These are phyloP conservation scores for Casuarina glauca DNA, from an alignment of 306 rosid genomes.

Conservation along the genomic window DNA sequence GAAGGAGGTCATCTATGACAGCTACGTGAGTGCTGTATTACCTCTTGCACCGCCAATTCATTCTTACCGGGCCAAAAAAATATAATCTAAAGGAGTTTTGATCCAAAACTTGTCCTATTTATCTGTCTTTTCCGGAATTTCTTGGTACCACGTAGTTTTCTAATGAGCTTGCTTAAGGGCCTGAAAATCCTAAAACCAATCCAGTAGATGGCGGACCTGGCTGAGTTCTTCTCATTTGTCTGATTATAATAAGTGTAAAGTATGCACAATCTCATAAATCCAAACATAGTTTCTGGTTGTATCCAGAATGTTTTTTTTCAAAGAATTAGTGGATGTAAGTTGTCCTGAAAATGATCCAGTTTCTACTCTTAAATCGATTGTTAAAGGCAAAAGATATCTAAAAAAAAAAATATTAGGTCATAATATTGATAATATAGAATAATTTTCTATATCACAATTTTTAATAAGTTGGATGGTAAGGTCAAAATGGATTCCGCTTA, in stretches of 20 bases:
- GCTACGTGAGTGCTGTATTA: constrained; percentile 53
- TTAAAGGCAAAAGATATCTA: too few species aligned
- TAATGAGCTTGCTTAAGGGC: not conserved
- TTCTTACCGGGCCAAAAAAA: constrained; percentile 7
- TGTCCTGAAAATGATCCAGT: not conserved
- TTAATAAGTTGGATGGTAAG: not conserved
- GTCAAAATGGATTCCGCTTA: not conserved
- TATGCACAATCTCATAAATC: not conserved
- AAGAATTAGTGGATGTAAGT: not conserved
- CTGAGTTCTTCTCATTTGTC: not conserved
- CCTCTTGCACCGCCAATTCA: constrained; percentile 19
- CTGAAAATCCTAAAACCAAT: not conserved
- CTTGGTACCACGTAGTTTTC: not conserved
- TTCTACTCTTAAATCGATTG: too few species aligned
- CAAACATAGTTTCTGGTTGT: not conserved
- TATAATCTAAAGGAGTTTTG: constrained; percentile 7
- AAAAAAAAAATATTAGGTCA: too few species aligned
- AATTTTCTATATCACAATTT: too few species aligned
- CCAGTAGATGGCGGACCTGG: not conserved
- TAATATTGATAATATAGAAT: too few species aligned
- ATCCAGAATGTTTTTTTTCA: not conserved
- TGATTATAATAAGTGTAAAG: not conserved
- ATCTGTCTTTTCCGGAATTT: not conserved
- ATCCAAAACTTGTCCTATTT: constrained; percentile 16
- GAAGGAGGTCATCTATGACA: constrained; percentile 47